Base-by-base conservation (phyloP, 2,329 filamentous ascomycete genomes). In the Hypocreales sp. region DNA sequence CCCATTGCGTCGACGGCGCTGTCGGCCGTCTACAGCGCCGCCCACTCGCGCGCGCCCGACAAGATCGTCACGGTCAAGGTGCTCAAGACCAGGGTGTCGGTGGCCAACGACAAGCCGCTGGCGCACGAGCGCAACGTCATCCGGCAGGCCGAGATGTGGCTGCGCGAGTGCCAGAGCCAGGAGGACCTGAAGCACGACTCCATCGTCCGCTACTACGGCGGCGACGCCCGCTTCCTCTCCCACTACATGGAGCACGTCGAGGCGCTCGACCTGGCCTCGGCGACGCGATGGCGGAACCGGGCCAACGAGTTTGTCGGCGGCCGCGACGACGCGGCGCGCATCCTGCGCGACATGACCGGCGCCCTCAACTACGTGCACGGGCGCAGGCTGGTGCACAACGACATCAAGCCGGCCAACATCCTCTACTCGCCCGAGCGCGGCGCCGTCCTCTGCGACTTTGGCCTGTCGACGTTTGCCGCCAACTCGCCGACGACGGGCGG, bases 231-330 rank as follows among this genome's bases (percentile, higher is more conserved):
- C 19, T 70, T 66, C 39, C 45, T 73, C 20, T 68, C 66, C 3
- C 45, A 72, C 8, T 72, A 71, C 40, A 72, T 73, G 67, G 67
- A 72, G 41, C 64, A 71, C 32, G 56, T 72, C 5, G 63, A 70
- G 28, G 67, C 63, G 9, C 58, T 57, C 24, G 67, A 72, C 35
- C 50, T 73, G 20, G 58, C 62, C 1, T 54, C 56, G 17, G 47
- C 53, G 26, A 51, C 56, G 21, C 50, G 56, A 7, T 72, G 67
- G 67, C 60, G 66, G 15, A 56, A 50, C 29, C 47, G 44, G 13
- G 37, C 45, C 10, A 61, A 70, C 32, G 47, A 57, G 28, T 73
- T 73, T 31, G 42, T 50, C 9, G 68, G 68, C 23, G 48, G 45
- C 25, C 55, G 57, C 6, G 43, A 47, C 5, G 67, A 72, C 31